phyloP scores from a whole-genome alignment of 176 grass and related monocot genomes.

The Hsuehochloa calcarea region DNA sequence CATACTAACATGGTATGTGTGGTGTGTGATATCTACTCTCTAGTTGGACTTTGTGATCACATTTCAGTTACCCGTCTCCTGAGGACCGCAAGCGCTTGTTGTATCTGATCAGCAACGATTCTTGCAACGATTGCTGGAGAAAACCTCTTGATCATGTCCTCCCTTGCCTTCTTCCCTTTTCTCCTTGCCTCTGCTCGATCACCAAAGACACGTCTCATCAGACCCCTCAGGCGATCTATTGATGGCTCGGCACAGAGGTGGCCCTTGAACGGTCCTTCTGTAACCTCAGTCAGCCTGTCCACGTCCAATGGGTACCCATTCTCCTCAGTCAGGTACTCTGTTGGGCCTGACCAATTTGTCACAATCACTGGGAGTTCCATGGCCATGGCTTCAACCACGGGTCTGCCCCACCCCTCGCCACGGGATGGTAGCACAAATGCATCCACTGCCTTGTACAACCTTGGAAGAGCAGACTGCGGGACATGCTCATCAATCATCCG shows the following conservation, averaged over 20 bases:
- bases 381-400: conserved; percentile 64
- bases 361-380: conserved; percentile 68
- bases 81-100: conserved; percentile 20
- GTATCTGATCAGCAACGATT: conserved; percentile 54
- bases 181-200: conserved; percentile 40
- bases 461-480: conserved; percentile 56
- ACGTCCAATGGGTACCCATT: conserved; percentile 59
- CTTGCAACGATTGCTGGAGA: conserved; percentile 51
- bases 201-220: conserved; percentile 51
- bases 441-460: conserved; percentile 50
- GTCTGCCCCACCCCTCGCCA: conserved; percentile 71
- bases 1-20: background rate
- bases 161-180: conserved; percentile 62
- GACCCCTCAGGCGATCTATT: conserved; percentile 34
- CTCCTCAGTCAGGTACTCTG: conserved; percentile 59
- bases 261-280: conserved; percentile 63
- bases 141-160: conserved; percentile 52
- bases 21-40: conserved; percentile 15
- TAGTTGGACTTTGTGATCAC: background rate
- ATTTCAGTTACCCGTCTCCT: background rate
- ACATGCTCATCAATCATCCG: conserved; percentile 49
- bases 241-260: conserved; percentile 62
- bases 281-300: conserved; percentile 36
- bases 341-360: conserved; percentile 70
- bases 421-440: conserved; percentile 60